Conservation (phyloP, 257 asterid genomes). For the Cinchona pubescens region DNA sequence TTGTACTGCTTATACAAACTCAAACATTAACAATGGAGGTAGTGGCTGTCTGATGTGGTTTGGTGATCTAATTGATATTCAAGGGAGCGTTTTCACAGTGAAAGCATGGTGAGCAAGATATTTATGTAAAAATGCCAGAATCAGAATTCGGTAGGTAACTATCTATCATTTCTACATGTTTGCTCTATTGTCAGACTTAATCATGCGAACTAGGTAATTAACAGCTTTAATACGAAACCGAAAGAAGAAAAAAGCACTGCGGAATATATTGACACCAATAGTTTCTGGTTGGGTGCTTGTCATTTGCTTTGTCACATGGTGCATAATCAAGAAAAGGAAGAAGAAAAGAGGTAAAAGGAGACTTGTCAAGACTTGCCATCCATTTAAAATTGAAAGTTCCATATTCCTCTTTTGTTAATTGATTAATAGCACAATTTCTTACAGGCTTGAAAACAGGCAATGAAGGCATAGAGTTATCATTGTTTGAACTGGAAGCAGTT, state of each 20-base stretch:
- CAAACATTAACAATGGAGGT: slow-evolving; percentile 14
- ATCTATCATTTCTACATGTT: neutral
- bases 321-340: slow-evolving; percentile 9
- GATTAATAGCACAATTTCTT: neutral
- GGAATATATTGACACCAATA: slow-evolving; percentile 4
- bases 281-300: slow-evolving; percentile 5
- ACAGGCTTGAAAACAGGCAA: slow-evolving; percentile 7
- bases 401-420: neutral
- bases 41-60: slow-evolving; percentile 26
- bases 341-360: slow-evolving; percentile 10
- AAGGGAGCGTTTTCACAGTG: slow-evolving; percentile 2
- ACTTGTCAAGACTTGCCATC: neutral
- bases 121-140: slow-evolving; percentile 19
- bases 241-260: neutral
- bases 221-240: neutral
- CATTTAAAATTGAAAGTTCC: neutral
- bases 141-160: slow-evolving; percentile 28
- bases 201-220: too few relatives aligned
- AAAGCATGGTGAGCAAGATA: slow-evolving; percentile 10
- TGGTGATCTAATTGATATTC: slow-evolving; percentile 20
- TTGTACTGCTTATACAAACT: slow-evolving; percentile 26
- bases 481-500: slow-evolving; percentile 24
- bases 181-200: neutral
- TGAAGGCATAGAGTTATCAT: slow-evolving; percentile 34
- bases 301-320: slow-evolving; percentile 13